Conservation (phyloP, 768 basidiomycete genomes). For the Lentinula guzmanii region DNA sequence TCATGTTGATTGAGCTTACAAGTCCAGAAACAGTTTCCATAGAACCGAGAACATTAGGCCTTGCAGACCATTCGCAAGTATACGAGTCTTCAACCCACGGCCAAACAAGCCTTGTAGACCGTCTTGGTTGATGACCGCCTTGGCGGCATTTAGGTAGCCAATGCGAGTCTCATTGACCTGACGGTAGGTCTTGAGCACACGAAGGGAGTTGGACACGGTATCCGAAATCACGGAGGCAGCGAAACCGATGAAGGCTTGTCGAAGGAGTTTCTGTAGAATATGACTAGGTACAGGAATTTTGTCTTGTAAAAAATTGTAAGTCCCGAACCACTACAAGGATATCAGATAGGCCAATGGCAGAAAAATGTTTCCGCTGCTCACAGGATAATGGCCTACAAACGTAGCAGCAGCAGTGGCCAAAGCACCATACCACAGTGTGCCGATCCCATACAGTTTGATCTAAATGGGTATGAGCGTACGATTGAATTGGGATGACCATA, state of each 20-base stretch:
- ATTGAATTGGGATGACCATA: background rate
- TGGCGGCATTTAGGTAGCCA: slow-evolving; percentile 73
- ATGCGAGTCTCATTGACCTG: slow-evolving; percentile 84
- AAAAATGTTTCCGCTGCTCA: slow-evolving; percentile 22
- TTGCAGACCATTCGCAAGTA: slow-evolving; percentile 87
- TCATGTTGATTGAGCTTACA: slow-evolving; percentile 46
- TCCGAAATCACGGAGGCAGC: slow-evolving; percentile 81
- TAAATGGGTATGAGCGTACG: slow-evolving; percentile 16
- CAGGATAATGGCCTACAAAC: slow-evolving; percentile 89
- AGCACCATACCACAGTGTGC: slow-evolving; percentile 85
- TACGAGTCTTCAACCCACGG: slow-evolving; percentile 83
- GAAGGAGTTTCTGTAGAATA: slow-evolving; percentile 51
- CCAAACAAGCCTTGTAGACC: slow-evolving; percentile 81
- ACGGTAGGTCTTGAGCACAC: slow-evolving; percentile 93
- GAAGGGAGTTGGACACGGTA: slow-evolving; percentile 79
- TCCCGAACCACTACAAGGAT: slow-evolving; percentile 66
- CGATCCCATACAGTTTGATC: slow-evolving; percentile 72
- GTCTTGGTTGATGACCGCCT: slow-evolving; percentile 67
- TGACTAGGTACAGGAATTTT: slow-evolving; percentile 53
- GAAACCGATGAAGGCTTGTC: slow-evolving; percentile 92
- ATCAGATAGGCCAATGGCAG: background rate
- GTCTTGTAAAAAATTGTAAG: slow-evolving; percentile 75
- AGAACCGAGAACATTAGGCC: slow-evolving; percentile 87
- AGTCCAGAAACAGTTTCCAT: slow-evolving; percentile 86
- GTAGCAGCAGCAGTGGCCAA: slow-evolving; percentile 90